phyloP scores from a whole-genome alignment of 2,329 filamentous ascomycete species.

The Neoascochyta sp. region DNA sequence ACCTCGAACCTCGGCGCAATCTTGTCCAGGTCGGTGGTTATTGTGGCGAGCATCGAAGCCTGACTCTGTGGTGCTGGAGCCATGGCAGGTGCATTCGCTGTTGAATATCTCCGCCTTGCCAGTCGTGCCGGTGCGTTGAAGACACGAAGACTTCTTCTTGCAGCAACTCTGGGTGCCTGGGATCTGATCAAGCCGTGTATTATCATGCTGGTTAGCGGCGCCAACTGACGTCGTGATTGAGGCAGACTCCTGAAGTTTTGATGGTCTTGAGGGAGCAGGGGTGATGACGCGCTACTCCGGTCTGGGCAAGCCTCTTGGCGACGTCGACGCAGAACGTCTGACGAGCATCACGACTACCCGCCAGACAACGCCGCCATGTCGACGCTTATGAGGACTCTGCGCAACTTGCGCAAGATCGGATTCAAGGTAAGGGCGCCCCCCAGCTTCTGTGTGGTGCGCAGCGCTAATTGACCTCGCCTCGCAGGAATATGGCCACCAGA shows the following conservation, averaged over 20 bases:
- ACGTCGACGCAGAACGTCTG: conserved; percentile 19
- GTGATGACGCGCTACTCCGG: conserved; percentile 4
- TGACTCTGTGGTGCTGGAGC: conserved; percentile 44
- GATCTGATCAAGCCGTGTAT: conserved; percentile 27
- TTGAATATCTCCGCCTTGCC: conserved; percentile 32
- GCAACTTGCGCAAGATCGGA: conserved; percentile 82
- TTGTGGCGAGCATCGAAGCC: conserved; percentile 53
- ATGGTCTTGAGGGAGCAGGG: conserved; percentile 16
- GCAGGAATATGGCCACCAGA: conserved; percentile 86
- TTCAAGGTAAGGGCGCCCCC: conserved; percentile 62
- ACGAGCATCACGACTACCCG: conserved; percentile 10
- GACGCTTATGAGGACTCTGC: conserved; percentile 78
- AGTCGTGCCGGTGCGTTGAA: conserved; percentile 12
- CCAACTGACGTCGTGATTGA: conserved; percentile 2
- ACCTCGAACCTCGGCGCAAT: conserved; percentile 90
- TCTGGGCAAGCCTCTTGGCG: conserved; percentile 21
- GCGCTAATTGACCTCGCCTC: conserved; percentile 30
- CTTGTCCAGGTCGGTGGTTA: conserved; percentile 75
- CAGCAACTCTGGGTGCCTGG: conserved; percentile 17
- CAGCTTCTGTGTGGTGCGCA: conserved; percentile 9
- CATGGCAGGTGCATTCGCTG: conserved; percentile 27
- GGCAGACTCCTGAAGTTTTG: conserved; percentile 24
- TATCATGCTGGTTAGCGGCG: conserved; percentile 28
- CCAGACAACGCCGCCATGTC: conserved; percentile 65
- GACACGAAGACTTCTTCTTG: conserved; percentile 15